Percentiles rank a stretch among this genome's conserved stretches.
These are phyloP conservation scores for Linnemannia schmuckeri DNA, from an alignment of 192 early-diverging fungal genomes.

Conservation along the genomic window DNA sequence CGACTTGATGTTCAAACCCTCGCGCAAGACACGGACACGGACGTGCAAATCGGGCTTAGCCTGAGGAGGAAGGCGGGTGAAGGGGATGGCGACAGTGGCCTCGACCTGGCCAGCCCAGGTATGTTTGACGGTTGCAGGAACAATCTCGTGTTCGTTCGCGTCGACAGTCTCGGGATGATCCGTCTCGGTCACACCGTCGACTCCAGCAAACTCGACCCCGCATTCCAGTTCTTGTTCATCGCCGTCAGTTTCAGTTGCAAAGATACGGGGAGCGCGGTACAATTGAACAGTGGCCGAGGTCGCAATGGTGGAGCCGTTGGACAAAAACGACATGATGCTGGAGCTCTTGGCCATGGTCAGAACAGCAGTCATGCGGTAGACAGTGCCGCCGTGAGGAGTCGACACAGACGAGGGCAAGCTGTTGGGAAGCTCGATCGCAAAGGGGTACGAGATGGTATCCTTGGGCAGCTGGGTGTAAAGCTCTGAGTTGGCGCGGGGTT, in stretches of 20 bases:
- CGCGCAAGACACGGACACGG: constrained; percentile 44
- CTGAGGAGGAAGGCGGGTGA: constrained; percentile 25
- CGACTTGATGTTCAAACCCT: constrained; percentile 42
- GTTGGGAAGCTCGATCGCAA: constrained; percentile 42
- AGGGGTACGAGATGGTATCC: constrained; percentile 26
- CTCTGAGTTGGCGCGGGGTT: constrained; percentile 30
- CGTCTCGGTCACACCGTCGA: constrained; percentile 4
- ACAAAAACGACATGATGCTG: constrained; percentile 47
- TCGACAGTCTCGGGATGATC: constrained; percentile 15
- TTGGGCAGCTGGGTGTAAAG: constrained; percentile 29
- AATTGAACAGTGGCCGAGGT: constrained; percentile 27
- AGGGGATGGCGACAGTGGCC: constrained; percentile 32
- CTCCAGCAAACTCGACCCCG: neutral
- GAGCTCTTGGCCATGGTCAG: constrained; percentile 42
- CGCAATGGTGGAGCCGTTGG: constrained; percentile 26
- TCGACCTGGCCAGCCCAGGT: constrained; percentile 49
- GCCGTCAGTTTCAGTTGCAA: neutral
- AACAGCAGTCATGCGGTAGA: constrained; percentile 50
- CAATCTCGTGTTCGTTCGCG: constrained; percentile 22
- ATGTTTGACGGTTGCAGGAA: constrained; percentile 35
- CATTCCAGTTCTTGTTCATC: constrained; percentile 11
- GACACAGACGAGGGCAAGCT: constrained; percentile 37
- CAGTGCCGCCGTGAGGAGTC: constrained; percentile 53
- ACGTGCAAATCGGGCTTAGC: constrained; percentile 38
- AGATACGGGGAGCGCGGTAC: constrained; percentile 35